These are phyloP conservation scores for Curvularia eragrostidis DNA, from an alignment of 2,329 filamentous ascomycete species.

Conservation along the genomic window DNA sequence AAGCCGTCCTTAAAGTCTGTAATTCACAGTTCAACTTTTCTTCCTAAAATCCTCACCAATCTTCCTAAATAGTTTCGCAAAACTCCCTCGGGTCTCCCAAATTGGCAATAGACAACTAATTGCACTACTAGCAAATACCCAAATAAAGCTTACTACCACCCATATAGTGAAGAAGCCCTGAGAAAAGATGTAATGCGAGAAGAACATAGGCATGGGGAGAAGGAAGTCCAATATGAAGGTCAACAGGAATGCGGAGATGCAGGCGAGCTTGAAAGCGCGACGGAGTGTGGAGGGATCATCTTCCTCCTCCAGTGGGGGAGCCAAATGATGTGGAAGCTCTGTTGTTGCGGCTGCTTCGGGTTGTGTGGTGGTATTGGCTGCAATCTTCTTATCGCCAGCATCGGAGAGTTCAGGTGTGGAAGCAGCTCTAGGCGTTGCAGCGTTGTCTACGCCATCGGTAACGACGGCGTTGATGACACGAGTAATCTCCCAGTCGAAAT, in stretches of 20 bases:
- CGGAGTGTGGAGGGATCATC: constrained; percentile 43
- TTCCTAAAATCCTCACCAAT: constrained; percentile 20
- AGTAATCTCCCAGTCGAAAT: constrained; percentile 52
- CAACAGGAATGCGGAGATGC: constrained; percentile 46
- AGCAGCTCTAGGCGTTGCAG: constrained; percentile 7
- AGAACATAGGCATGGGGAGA: constrained; percentile 53
- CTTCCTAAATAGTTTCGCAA: constrained; percentile 24
- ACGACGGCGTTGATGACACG: constrained; percentile 46
- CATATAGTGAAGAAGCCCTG: constrained; percentile 52
- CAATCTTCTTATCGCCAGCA: constrained; percentile 19
- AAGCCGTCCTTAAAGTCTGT: background rate
- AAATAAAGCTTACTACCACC: constrained; percentile 53
- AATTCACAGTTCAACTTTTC: background rate
- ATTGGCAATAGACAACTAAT: constrained; percentile 53
- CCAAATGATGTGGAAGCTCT: constrained; percentile 28
- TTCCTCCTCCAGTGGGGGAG: constrained; percentile 24
- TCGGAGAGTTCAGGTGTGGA: constrained; percentile 16
- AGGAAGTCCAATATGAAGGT: constrained; percentile 53
- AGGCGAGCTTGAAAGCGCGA: constrained; percentile 49
- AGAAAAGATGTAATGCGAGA: constrained; percentile 51
- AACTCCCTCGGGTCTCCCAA: constrained; percentile 51
- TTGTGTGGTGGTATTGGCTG: constrained; percentile 2
- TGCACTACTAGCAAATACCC: constrained; percentile 51
- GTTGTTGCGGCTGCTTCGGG: constrained; percentile 1
- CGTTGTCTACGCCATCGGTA: constrained; percentile 18